Evolutionary conservation across 768 basidiomycete species (phyloP), one percentile per base, ranked within the genome.

Genomic region (Mycena crocata): DNA sequence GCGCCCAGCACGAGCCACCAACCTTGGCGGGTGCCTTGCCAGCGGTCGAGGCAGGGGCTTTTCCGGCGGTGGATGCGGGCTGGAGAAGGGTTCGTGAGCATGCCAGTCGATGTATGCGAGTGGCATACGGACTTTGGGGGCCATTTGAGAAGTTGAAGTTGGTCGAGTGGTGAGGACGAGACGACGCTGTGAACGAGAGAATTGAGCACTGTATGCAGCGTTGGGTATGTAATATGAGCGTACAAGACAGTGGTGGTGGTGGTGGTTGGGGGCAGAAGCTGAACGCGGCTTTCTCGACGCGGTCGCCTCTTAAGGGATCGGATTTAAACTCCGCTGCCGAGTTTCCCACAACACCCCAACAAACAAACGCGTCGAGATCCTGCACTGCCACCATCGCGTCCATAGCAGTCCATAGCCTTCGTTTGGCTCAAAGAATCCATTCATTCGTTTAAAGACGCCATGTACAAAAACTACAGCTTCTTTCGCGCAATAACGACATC

Each of bases 11-110:
- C 28, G n/a, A 49, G 23, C 14, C 28, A 35, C 56, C 19, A 24
- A 63, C 68, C 64, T 80, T 80, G 39, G 89, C 87, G 23, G 91
- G 89, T 15, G 89, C 87, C 79, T 93, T 92, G 56, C 89, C 83
- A 1, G 83, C 86, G n/a, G 83, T 82, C 23, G 87, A 86, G 56
- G 89, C 89, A 49, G 90, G 89, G n/a, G 87, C 88, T 78, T 92
- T 93, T 72, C 87, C 90, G 70, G 91, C 91, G 66, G 90, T 90
- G 37, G 92, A 93, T 68, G 90, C 84, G 70, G 89, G 89, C 83
- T 90, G 31, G 4, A n/a, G n/a, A 58, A 44, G 8, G 6, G 39
- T 10, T 24, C 34, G 51, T 59, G 5, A 57, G 44, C 21, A 45
- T 31, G n/a, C 30, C 17, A 63, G 23, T 6, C 6, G n/a, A n/a